Base-by-base conservation (phyloP, 257 asterid species). In the Ehretia macrophylla region DNA sequence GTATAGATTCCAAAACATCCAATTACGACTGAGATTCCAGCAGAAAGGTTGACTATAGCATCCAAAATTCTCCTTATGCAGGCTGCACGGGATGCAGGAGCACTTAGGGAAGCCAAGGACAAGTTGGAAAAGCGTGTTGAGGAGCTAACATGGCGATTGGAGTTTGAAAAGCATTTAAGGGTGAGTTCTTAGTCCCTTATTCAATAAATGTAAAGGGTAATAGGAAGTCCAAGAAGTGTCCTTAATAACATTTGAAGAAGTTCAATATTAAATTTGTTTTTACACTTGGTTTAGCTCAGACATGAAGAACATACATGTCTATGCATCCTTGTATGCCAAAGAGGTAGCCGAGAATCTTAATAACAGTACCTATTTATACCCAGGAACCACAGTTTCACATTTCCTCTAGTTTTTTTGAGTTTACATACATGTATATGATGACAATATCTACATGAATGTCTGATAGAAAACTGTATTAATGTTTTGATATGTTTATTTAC, bases 31-130 rank as follows among this genome's bases (percentile, higher is more conserved):
- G 32, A 40, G 50, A 22, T 19, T 4, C 17, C 38, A 52, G 10
- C 21, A 51, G 39, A 6, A 48, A n/a, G 40, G 51, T 19, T 22
- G 50, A 19, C 17, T 52, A 58, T 40, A 53, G 37, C 44, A 32
- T 11, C 14, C 17, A 58, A 72, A 70, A 63, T 49, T 67, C 19
- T 57, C 69, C 46, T 12, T 32, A 59, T 55, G 72, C 93, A 91
- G 98, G 95, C 72, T 72, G 97, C 97, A 68, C 84, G 97, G 68
- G 98, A 91, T 56, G 81, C 98, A 18, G 97, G 97, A 53, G 96
- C 95, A 54, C 87, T 91, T 56, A 86, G 80, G 78, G 97, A 88
- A 84, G 97, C 95, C 12, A 91, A 91, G 76, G 95, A 85, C 80
- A 91, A 88, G 81, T 85, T 91, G 59, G 97, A 88, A 69, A 88